These are phyloP conservation scores for Clarireedia homoeocarpa DNA, from an alignment of 2,329 filamentous ascomycete genomes.

Conservation along the genomic window DNA sequence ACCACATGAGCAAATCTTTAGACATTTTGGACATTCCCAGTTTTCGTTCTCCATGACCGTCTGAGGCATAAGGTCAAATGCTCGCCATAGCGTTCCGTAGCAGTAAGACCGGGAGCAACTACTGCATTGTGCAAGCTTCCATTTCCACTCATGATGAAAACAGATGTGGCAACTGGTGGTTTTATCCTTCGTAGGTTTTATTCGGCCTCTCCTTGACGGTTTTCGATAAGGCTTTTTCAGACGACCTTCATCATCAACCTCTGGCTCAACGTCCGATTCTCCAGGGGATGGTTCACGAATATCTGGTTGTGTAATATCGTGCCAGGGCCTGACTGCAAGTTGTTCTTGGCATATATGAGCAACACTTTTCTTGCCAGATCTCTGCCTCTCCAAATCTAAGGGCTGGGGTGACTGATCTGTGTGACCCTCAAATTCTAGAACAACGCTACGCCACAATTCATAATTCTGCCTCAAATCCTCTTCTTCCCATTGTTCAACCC, in stretches of 20 bases:
- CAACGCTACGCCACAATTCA: conserved; percentile 72
- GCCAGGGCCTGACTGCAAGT: conserved; percentile 69
- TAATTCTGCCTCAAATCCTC: conserved; percentile 68
- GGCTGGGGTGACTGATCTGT: conserved; percentile 62
- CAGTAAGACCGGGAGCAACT: conserved; percentile 75
- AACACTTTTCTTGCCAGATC: conserved; percentile 65
- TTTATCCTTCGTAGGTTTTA: conserved; percentile 41
- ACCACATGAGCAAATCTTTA: conserved; percentile 79
- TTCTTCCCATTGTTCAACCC: conserved; percentile 94
- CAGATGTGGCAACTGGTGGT: conserved; percentile 72
- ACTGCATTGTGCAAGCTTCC: conserved; percentile 78
- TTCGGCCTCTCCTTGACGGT: conserved; percentile 29
- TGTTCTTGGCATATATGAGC: conserved; percentile 95
- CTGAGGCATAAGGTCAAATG: conserved; percentile 84
- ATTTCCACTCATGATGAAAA: conserved; percentile 67
- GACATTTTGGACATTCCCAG: conserved; percentile 87
- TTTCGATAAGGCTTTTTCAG: conserved; percentile 43
- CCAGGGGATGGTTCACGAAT: conserved; percentile 26
- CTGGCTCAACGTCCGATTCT: conserved; percentile 43
- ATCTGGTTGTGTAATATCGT: conserved; percentile 53
- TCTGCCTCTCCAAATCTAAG: conserved; percentile 60
- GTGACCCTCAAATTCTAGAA: conserved; percentile 65
- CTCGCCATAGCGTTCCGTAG: conserved; percentile 86
- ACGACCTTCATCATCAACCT: conserved; percentile 56
- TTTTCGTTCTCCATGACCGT: conserved; percentile 69